Percentiles rank a stretch among this genome's conserved stretches.
These are phyloP conservation scores for Ruellia speciosa DNA, from an alignment of 305 asterid species.

Conservation along the genomic window DNA sequence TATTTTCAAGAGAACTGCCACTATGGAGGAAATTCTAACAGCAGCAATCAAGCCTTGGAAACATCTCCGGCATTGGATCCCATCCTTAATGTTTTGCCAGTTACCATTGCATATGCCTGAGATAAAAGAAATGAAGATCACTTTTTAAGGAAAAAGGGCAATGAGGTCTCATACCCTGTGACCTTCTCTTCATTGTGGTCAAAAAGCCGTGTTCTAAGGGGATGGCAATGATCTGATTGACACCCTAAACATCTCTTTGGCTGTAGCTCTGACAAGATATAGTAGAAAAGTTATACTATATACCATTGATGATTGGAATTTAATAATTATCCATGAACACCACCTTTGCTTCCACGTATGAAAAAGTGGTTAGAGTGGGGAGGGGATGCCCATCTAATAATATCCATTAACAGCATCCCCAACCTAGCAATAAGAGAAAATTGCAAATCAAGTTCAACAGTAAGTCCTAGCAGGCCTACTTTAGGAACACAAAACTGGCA, in stretches of 20 bases:
- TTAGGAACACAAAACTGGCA: constrained; percentile 86
- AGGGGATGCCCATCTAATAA: constrained; percentile 90
- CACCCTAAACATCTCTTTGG: constrained; percentile 65
- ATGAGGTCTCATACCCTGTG: constrained; percentile 70
- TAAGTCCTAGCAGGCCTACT: constrained; percentile 74
- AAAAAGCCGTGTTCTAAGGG: constrained; percentile 74
- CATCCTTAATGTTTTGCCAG: too few species aligned
- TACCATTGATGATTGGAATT: constrained; percentile 70
- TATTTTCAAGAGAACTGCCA: constrained; percentile 51
- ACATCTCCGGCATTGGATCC: too few species aligned
- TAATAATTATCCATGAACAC: constrained; percentile 53
- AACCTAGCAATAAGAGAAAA: constrained; percentile 74
- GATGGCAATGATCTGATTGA: constrained; percentile 71
- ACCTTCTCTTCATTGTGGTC: constrained; percentile 70
- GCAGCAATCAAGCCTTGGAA: constrained; percentile 86
- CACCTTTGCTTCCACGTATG: constrained; percentile 57
- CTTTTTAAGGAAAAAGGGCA: constrained; percentile 83
- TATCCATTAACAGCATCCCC: too few species aligned
- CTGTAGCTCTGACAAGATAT: constrained; percentile 73
- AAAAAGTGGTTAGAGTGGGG: constrained; percentile 79
- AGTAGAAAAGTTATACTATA: constrained; percentile 63
- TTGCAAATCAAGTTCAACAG: constrained; percentile 68
- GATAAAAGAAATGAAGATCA: constrained; percentile 85
- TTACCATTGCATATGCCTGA: too few species aligned
- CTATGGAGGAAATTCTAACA: constrained; percentile 64